These are phyloP conservation scores for Cladophialophora exuberans DNA, from an alignment of 2,329 filamentous ascomycete genomes.

Conservation along the genomic window DNA sequence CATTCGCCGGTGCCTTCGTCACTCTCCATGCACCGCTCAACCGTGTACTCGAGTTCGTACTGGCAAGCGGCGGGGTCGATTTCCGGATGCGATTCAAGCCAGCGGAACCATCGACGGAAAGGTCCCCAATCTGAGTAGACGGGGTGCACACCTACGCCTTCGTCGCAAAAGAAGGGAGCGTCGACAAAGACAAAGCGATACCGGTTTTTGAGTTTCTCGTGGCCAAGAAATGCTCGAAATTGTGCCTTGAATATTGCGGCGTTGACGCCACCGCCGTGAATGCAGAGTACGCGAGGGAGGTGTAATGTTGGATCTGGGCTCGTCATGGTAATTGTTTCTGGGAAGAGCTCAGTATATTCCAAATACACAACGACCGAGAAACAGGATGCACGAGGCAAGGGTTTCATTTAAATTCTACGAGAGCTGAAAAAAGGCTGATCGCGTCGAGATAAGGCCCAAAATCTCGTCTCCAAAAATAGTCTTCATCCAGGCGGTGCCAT, in stretches of 20 bases:
- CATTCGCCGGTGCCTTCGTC: conserved; percentile 62
- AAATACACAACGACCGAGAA: too few relatives aligned
- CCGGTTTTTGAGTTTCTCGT: conserved; percentile 50
- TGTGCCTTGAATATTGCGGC: conserved; percentile 70
- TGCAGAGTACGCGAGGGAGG: conserved; percentile 72
- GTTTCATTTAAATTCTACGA: background rate
- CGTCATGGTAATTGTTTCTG: conserved; percentile 5
- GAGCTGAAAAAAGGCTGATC: background rate
- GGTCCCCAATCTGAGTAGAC: conserved; percentile 70
- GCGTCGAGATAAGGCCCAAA: background rate
- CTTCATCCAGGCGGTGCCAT: background rate
- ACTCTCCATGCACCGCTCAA: conserved; percentile 53
- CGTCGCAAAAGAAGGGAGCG: conserved; percentile 64
- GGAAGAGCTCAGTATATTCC: background rate
- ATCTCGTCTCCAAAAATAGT: conserved; percentile 8
- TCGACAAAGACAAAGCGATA: conserved; percentile 76
- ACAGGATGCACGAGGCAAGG: too few relatives aligned
- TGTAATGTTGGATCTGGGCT: conserved; percentile 36
- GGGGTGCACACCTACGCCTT: conserved; percentile 31
- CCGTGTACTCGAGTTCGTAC: conserved; percentile 43
- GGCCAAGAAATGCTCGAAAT: conserved; percentile 59
- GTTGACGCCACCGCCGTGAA: conserved; percentile 79
- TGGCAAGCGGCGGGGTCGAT: conserved; percentile 53
- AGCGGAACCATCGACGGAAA: conserved; percentile 67
- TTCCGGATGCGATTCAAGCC: conserved; percentile 60